Base-by-base conservation (phyloP, 2,329 filamentous ascomycete genomes). In the Colletotrichum falcatum region DNA sequence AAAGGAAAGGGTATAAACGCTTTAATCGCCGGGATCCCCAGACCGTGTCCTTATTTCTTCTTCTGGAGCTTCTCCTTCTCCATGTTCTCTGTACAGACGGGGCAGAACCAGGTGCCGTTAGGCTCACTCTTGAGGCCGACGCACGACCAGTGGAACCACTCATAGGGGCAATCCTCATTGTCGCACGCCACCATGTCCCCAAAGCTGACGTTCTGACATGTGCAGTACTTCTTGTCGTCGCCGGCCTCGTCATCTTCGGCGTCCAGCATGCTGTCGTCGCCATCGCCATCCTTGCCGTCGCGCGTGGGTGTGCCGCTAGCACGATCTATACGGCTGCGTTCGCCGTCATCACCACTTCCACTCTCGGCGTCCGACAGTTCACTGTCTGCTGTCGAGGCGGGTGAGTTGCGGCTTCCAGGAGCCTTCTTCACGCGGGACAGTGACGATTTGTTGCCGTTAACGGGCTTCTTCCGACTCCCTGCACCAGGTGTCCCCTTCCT, bases 101-200 rank as follows among this genome's bases (percentile, higher is more conserved):
- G 89, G 74, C 90, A 92, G 77, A 88, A 91, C 90, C 90, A 92
- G 30, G 85, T 90, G 39, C 90, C 90, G 66, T 88, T 88, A 9
- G 90, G 90, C 78, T 91, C 90, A 75, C 87, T 90, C 80, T 90
- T 91, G 39, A 92, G 84, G 26, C 89, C 89, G 60, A 92, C 90
- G 75, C 90, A 92, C 53, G 85, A 90, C 92, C 93, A 96, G 81
- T 96, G 93, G 79, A 96, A 96, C 93, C 93, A 96, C 82, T 96
- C 93, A 77, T 89, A 93, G 56, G 90, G 90, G 80, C 93, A 96
- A 74, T 91, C 87, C 68, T 92, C 90, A 79, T 95, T 95, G 83
- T 96, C 93, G 82, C 93, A 96, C 37, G 92, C 93, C 73, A 96
- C 93, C 93, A 96, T 96, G 77, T 95, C 92, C 72, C 93, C 93